Evolutionary conservation across 257 asterid genomes (phyloP).

Genomic region (Leonotis leonurus): DNA sequence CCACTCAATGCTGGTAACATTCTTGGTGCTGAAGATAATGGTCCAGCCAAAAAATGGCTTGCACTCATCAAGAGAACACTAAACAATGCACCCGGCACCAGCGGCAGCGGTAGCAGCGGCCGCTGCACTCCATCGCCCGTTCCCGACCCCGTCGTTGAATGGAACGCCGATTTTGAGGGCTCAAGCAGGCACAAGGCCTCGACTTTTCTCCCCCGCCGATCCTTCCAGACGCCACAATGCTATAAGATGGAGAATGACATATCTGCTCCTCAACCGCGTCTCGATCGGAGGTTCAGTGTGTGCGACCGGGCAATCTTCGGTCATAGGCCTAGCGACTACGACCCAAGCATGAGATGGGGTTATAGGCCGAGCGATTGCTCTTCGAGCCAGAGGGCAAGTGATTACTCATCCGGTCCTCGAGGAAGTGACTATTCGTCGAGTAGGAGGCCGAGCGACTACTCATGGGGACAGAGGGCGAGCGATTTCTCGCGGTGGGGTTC

Average conservation of each 20-base stretch:
- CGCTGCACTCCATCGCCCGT: constrained; percentile 84
- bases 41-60: constrained; percentile 94
- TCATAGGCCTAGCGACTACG: constrained; percentile 69
- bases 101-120: constrained; percentile 55
- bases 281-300: constrained; percentile 75
- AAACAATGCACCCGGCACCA: constrained; percentile 54
- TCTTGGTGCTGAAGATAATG: constrained; percentile 95
- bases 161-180: constrained; percentile 94
- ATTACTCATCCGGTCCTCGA: constrained; percentile 47
- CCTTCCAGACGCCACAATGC: constrained; percentile 81
- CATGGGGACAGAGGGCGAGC: constrained; percentile 87
- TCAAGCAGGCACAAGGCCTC: constrained; percentile 64
- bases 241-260: constrained; percentile 62
- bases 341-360: constrained; percentile 45
- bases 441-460: constrained; percentile 77
- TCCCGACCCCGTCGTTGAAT: constrained; percentile 84
- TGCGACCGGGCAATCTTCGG: constrained; percentile 85
- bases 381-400: constrained; percentile 58
- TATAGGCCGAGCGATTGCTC: constrained; percentile 75
- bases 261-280: constrained; percentile 61
- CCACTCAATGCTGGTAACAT: constrained; percentile 95
- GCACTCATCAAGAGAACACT: constrained; percentile 67
- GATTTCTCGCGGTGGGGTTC: constrained; percentile 91
- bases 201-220: constrained; percentile 68
- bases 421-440: constrained; percentile 74